Conservation (phyloP, 495 filamentous ascomycete species). For the Talaromyces proteolyticus region DNA sequence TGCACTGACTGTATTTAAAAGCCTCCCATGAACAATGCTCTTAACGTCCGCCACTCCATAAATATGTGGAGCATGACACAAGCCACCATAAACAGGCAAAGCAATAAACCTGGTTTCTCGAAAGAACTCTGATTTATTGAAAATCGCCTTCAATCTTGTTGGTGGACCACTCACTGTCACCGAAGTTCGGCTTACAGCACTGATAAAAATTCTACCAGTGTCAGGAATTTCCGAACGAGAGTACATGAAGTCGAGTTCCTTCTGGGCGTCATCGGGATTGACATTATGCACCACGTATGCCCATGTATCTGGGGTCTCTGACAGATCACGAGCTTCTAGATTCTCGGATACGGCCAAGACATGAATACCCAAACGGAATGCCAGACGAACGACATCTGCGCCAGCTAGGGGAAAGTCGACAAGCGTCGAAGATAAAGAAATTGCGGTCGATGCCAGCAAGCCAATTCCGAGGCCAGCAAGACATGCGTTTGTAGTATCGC, state of each 20-base stretch:
- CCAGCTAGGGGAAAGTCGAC: conserved; percentile 19
- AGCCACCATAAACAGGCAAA: conserved; percentile 27
- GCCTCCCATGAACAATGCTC: conserved; percentile 30
- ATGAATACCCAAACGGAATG: conserved; percentile 31
- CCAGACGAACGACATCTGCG: conserved; percentile 22
- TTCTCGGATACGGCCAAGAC: conserved; percentile 27
- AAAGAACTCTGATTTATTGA: conserved; percentile 21
- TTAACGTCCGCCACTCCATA: conserved; percentile 23
- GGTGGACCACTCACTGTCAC: conserved; percentile 40
- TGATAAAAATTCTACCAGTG: conserved; percentile 31
- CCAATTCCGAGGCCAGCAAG: conserved; percentile 34
- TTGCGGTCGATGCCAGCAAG: conserved; percentile 26
- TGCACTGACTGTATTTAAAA: conserved; percentile 51
- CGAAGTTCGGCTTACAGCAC: conserved; percentile 24
- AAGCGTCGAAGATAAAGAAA: conserved; percentile 26
- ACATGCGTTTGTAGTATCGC: conserved; percentile 12
- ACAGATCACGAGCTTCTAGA: conserved; percentile 20
- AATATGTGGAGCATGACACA: conserved; percentile 38
- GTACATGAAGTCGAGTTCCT: conserved; percentile 27
- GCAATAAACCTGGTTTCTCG: conserved; percentile 22
- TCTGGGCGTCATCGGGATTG: conserved; percentile 20
- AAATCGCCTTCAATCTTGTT: conserved; percentile 23
- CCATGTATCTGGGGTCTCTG: conserved; percentile 24
- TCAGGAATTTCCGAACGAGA: conserved; percentile 5
- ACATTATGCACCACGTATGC: conserved; percentile 32